phyloP scores from a whole-genome alignment of 352 stramenopile genomes.

The Phytopythium ostracodes region DNA sequence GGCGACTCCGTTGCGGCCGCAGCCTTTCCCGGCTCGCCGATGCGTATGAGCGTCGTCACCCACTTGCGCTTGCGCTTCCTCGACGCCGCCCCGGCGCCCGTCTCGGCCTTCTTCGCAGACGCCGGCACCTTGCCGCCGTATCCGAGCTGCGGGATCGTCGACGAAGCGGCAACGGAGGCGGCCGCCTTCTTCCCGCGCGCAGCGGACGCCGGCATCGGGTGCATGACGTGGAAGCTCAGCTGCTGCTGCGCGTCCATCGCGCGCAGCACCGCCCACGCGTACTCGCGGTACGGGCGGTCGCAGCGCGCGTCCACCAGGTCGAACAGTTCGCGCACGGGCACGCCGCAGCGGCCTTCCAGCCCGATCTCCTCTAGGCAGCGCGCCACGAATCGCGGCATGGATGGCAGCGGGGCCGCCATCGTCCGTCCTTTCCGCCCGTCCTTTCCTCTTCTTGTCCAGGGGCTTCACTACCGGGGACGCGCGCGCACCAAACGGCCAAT shows the following conservation, averaged over 20 bases:
- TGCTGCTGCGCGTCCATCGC: constrained; percentile 36
- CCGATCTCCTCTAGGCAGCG: constrained; percentile 78
- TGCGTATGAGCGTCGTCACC: constrained; percentile 51
- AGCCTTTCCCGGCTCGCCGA: constrained; percentile 4
- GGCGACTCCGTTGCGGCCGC: background rate
- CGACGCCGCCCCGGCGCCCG: background rate
- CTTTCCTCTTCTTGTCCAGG: background rate
- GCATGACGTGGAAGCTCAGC: constrained; percentile 65
- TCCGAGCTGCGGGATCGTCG: background rate
- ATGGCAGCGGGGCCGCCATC: constrained; percentile 6
- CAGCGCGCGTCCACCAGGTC: constrained; percentile 45
- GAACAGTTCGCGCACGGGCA: constrained; percentile 62
- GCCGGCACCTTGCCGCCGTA: background rate
- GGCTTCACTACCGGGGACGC: too few species aligned
- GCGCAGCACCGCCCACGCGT: constrained; percentile 62
- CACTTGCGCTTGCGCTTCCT: constrained; percentile 62
- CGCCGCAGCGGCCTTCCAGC: constrained; percentile 67
- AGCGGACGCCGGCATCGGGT: constrained; percentile 14
- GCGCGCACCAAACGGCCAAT: constrained; percentile 5
- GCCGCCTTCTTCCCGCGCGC: background rate
- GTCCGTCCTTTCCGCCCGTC: background rate
- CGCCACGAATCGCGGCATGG: constrained; percentile 70
- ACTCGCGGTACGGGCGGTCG: constrained; percentile 49
- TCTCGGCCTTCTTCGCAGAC: constrained; percentile 12
- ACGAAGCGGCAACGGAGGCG: background rate